Percentiles rank a stretch among this genome's conserved stretches.
Evolutionary conservation across 345 rosid species (phyloP).

Genomic region (Eucalyptus pauciflora): DNA sequence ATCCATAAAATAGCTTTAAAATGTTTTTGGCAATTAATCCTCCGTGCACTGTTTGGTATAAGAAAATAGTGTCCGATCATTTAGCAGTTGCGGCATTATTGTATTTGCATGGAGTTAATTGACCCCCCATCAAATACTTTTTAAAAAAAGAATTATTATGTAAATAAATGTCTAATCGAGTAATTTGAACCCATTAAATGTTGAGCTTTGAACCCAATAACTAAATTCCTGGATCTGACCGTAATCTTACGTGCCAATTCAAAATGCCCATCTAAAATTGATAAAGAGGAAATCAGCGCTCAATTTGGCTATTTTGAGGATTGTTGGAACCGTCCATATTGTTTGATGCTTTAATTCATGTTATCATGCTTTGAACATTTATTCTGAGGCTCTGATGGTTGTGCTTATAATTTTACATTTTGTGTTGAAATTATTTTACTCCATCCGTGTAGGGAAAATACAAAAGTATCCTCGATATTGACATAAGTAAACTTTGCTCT

Average conservation of each 20-base stretch:
- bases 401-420: neutral
- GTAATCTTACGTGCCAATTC: neutral
- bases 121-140: neutral
- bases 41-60: rapidly evolving
- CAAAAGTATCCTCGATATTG: neutral
- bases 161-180: neutral
- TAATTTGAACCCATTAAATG: neutral
- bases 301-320: neutral
- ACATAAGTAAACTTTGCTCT: neutral
- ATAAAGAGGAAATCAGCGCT: neutral
- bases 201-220: neutral
- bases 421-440: neutral
- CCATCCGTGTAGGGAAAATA: neutral
- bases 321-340: neutral
- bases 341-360: neutral
- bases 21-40: neutral
- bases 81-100: neutral
- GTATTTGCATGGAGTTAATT: neutral
- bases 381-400: neutral
- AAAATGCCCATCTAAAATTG: neutral
- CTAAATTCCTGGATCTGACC: neutral
- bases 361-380: neutral
- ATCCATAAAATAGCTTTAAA: too few relatives aligned
- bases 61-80: neutral
- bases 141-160: neutral